Evolutionary conservation across 257 asterid species (phyloP).

Genomic region (Nicotiana knightiana): DNA sequence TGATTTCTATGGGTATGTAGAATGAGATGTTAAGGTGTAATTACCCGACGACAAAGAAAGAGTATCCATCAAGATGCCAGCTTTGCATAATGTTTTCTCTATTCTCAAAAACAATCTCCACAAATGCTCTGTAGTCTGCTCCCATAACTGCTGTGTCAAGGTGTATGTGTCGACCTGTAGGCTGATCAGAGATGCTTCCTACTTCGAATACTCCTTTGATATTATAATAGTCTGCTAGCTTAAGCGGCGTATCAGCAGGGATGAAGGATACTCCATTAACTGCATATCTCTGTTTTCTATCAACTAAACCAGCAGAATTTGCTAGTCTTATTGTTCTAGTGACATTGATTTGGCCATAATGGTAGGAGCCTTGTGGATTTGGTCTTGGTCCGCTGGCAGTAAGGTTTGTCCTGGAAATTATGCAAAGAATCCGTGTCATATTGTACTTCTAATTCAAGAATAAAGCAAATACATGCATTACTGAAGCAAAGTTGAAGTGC

Average conservation of each 20-base stretch:
- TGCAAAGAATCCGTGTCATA: neutral
- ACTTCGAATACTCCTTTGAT: slow-evolving; percentile 48
- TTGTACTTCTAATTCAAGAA: neutral
- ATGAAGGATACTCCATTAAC: slow-evolving; percentile 51
- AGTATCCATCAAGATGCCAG: slow-evolving; percentile 77
- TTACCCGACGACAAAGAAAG: slow-evolving; percentile 72
- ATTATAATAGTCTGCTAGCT: slow-evolving; percentile 63
- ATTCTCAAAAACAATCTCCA: slow-evolving; percentile 69
- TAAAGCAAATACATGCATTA: neutral
- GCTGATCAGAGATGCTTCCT: slow-evolving; percentile 48
- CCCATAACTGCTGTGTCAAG: slow-evolving; percentile 58
- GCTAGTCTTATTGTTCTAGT: slow-evolving; percentile 39
- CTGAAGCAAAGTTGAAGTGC: no score
- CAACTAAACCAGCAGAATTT: slow-evolving; percentile 24
- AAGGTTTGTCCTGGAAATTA: slow-evolving; percentile 42
- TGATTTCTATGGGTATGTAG: neutral
- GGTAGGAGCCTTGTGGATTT: slow-evolving; percentile 79
- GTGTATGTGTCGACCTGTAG: slow-evolving; percentile 21
- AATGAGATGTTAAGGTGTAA: slow-evolving; percentile 1
- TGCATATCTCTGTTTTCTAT: slow-evolving; percentile 45
- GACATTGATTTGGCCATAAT: slow-evolving; percentile 50
- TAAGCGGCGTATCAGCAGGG: slow-evolving; percentile 57
- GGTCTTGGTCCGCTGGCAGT: slow-evolving; percentile 78
- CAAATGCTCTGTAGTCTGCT: slow-evolving; percentile 44
- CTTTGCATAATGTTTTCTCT: slow-evolving; percentile 38